Percentiles rank a stretch among this genome's conserved stretches.
Evolutionary conservation across 2,329 filamentous ascomycete genomes (phyloP).

Genomic region (Calonectria crousiana): DNA sequence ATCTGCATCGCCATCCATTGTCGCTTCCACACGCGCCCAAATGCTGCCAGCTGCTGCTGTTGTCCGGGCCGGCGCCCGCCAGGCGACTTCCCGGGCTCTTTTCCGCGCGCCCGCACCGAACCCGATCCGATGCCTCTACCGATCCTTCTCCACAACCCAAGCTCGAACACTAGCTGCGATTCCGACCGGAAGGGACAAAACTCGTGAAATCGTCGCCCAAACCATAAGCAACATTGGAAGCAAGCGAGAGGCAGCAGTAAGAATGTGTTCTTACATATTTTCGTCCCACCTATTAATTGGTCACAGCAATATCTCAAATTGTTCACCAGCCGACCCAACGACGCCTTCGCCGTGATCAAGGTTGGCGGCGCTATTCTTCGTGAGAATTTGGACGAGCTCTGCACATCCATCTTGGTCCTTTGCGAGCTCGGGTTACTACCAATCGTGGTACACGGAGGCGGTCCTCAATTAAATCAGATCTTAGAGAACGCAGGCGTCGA

Average conservation of each 20-base stretch:
- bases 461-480: too few relatives aligned
- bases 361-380: conserved; percentile 96
- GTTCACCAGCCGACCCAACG: too few relatives aligned
- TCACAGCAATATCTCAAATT: conserved; percentile 70
- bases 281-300: background rate
- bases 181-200: background rate
- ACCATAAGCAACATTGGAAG: conserved; percentile 95
- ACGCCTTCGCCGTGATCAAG: conserved; percentile 92
- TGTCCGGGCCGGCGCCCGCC: too few relatives aligned
- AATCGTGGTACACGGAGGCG: too few relatives aligned
- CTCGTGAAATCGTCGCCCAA: conserved; percentile 53
- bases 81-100: too few relatives aligned
- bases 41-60: too few relatives aligned
- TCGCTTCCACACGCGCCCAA: background rate
- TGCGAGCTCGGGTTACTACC: too few relatives aligned
- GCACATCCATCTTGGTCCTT: too few relatives aligned
- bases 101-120: background rate
- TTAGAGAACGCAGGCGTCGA: too few relatives aligned
- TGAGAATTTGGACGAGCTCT: conserved; percentile 90
- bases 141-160: background rate
- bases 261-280: too few relatives aligned
- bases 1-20: background rate
- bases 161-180: background rate
- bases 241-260: conserved; percentile 75
- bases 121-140: background rate